Base-by-base conservation (phyloP, 2,329 filamentous ascomycete genomes). In the Clonostachys byssicola region DNA sequence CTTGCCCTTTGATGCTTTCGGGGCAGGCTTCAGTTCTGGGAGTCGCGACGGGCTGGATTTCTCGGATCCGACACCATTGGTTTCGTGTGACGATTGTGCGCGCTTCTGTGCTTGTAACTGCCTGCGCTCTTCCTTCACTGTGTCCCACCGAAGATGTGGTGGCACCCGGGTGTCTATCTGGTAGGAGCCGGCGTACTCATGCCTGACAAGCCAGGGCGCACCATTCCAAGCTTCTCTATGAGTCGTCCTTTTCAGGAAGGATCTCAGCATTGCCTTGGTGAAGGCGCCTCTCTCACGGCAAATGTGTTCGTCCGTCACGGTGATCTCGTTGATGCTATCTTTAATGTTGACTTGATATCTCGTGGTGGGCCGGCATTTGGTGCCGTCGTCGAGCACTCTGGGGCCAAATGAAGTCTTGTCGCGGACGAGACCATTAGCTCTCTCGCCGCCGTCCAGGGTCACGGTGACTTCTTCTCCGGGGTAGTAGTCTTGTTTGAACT, bases 201-300 rank as follows among this genome's bases (percentile, higher is more conserved):
- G 80, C 68, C 95, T 96, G 16, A 97, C 92, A 47, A 95, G 73
- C 94, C 94, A 99, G 0, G 94, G 92, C 1, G 94, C 94, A n/a
- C 92, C 92, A 51, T 85, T 92, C 90, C 92, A 97, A 5, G 90
- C 82, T 60, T 97, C 94, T 51, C 92, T 77, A 3, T 85, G 87
- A n/a, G 96, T 87, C 1, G 91, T 94, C 66, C 95, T 92, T 63
- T 96, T 96, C 53, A 99, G 89, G 55, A 96, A 99, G 6, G 91
- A 90, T 34, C 92, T 85, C 39, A 99, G 75, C 64, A 96, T 92
- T 43, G 92, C 85, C 68, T 99, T 97, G 30, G 92, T 96, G 62
- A 97, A 99, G 42, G 89, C 80, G 58, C 92, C 95, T 45, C 91
- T 84, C 61, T 96, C 92, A 52, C 94, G 86, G 52, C 81, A 86